Evolutionary conservation across 2,329 filamentous ascomycete species (phyloP).

Genomic region (Paraphoma sp.): DNA sequence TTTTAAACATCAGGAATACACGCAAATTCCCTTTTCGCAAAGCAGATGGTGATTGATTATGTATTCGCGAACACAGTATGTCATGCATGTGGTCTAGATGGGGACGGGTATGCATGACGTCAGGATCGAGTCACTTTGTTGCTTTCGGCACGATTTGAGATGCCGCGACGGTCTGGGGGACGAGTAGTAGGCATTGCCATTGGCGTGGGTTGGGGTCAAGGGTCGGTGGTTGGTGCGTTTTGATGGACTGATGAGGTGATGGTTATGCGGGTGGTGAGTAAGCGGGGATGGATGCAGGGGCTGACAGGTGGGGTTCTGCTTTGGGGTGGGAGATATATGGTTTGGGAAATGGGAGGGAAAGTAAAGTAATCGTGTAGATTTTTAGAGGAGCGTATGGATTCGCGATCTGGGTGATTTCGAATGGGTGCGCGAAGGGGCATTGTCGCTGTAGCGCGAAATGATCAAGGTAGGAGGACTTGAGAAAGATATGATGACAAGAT

Average conservation of each 20-base stretch:
- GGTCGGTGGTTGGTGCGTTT: not conserved
- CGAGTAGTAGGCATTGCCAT: not conserved
- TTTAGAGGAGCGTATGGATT: not conserved
- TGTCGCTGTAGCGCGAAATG: constrained; percentile 13
- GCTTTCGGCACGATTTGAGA: not conserved
- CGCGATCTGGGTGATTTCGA: too few species aligned
- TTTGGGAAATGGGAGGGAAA: not conserved
- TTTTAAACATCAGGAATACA: not conserved
- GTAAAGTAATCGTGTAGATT: not conserved
- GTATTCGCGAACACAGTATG: not conserved
- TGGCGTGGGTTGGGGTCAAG: not conserved
- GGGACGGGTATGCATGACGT: constrained; percentile 12
- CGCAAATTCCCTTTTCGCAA: not conserved
- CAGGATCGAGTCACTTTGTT: constrained; percentile 7
- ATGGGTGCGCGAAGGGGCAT: not conserved
- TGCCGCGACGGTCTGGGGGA: too few species aligned
- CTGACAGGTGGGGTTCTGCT: constrained; percentile 1
- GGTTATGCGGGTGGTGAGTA: constrained; percentile 3
- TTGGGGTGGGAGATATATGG: not conserved
- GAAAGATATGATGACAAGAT: constrained; percentile 14
- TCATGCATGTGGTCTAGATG: not conserved
- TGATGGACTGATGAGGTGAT: constrained; percentile 21
- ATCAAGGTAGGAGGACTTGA: constrained; percentile 9
- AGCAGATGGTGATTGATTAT: not conserved
- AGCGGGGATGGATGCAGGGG: not conserved